These are phyloP conservation scores for Naematelia encephala DNA, from an alignment of 768 basidiomycete species.

Conservation along the genomic window DNA sequence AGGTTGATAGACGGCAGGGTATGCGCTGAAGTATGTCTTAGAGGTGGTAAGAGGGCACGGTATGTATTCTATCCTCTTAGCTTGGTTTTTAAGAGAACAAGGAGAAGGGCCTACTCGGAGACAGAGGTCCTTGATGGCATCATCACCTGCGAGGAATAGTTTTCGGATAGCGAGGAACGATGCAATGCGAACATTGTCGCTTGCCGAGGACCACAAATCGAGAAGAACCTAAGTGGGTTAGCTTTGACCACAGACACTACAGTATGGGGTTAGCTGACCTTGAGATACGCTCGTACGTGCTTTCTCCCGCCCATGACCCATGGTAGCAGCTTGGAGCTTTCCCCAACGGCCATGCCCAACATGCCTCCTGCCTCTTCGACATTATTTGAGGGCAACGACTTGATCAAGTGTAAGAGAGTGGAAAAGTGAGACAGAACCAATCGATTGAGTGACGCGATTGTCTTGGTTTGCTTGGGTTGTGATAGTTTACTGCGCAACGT, in stretches of 20 bases:
- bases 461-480: slow-evolving; percentile 74
- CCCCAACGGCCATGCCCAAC: slow-evolving; percentile 64
- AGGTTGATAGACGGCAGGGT: slow-evolving; percentile 87
- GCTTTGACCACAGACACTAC: not conserved
- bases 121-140: slow-evolving; percentile 74
- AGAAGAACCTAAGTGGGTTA: slow-evolving; percentile 65
- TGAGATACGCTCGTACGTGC: slow-evolving; percentile 78
- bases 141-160: slow-evolving; percentile 72
- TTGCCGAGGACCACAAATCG: slow-evolving; percentile 74
- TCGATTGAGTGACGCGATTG: slow-evolving; percentile 69
- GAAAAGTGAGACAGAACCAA: slow-evolving; percentile 84
- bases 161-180: slow-evolving; percentile 79
- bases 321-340: slow-evolving; percentile 84
- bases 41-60: slow-evolving; percentile 72
- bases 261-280: slow-evolving; percentile 56
- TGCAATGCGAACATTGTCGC: slow-evolving; percentile 77
- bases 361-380: slow-evolving; percentile 37
- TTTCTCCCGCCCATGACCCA: slow-evolving; percentile 81
- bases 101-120: slow-evolving; percentile 64
- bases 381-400: slow-evolving; percentile 64
- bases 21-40: slow-evolving; percentile 78
- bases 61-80: slow-evolving; percentile 69
- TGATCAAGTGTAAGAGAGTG: slow-evolving; percentile 74
- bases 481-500: slow-evolving; percentile 62
- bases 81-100: not conserved